A percentile compares a stretch with the other conserved stretches of the same genome.
Conservation (phyloP, 140 eudicot species). For the Eryngium alpinum region DNA sequence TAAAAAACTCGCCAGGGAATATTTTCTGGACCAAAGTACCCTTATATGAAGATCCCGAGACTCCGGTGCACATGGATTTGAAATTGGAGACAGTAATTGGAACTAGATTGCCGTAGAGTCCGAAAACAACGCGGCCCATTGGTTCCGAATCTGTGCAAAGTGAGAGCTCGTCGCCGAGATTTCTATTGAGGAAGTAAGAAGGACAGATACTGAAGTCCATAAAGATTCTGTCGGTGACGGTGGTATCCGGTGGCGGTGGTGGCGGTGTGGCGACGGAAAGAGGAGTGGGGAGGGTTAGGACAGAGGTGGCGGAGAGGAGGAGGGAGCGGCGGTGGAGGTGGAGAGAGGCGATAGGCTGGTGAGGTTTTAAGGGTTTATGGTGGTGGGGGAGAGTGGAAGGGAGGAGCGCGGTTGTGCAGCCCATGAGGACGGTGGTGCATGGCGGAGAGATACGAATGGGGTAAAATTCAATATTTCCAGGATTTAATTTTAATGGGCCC, state of each 20-base stretch:
- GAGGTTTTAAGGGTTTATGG: constrained; percentile 21
- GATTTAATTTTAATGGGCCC: too few relatives aligned
- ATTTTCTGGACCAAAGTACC: constrained; percentile 75
- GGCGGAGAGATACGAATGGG: constrained; percentile 17
- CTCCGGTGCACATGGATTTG: constrained; percentile 79
- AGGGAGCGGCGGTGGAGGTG: constrained; percentile 65
- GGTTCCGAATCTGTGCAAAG: constrained; percentile 68
- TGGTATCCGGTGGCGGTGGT: constrained; percentile 69
- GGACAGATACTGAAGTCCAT: constrained; percentile 85
- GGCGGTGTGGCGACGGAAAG: constrained; percentile 38
- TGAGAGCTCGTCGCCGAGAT: constrained; percentile 58
- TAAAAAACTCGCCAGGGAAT: constrained; percentile 70
- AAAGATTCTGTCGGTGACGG: constrained; percentile 85
- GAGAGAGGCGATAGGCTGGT: constrained; percentile 22
- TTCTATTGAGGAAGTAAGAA: constrained; percentile 58
- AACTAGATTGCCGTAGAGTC: constrained; percentile 77
- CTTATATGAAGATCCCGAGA: constrained; percentile 55
- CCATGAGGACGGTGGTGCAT: constrained; percentile 46
- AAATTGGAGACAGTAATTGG: constrained; percentile 87
- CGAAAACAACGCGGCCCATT: constrained; percentile 70
- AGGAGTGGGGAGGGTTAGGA: constrained; percentile 35
- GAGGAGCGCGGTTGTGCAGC: constrained; percentile 34
- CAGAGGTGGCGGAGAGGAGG: constrained; percentile 62
- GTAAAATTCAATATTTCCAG: too few relatives aligned
- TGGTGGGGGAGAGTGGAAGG: constrained; percentile 25